Evolutionary conservation across 2,329 filamentous ascomycete species (phyloP), one percentile per base, ranked within the genome.

Genomic region (Huntiella savannae): DNA sequence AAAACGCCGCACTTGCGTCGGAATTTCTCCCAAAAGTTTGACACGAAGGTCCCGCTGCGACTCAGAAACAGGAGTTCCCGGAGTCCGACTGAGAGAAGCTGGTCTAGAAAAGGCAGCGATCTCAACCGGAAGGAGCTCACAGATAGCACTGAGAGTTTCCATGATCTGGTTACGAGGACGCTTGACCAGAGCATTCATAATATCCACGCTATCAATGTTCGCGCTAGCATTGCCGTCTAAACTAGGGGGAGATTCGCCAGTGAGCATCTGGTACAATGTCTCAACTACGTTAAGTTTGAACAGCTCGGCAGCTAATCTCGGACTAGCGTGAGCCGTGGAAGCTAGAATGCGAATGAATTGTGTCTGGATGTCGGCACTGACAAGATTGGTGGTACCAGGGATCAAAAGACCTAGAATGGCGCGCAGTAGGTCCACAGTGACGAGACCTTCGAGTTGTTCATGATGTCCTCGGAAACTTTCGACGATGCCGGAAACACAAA

Each of bases 161-260:
- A 88, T 91, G 13, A 98, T 83, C 62, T 98, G 91, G 54, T 98
- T 92, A 48, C 87, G 79, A 5, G 91, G 91, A 36, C 88, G 79
- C 58, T 96, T 91, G 45, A 98, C 94, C 52, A 98, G 70, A 34
- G 92, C 86, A 63, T 98, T 91, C 92, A 98, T 98, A 56, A 98
- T 91, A 40, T 98, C 75, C 47, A 96, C 88, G 57, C 86, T 94
- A 61, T 96, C 88, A 52, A 96, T 80, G 62, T 92, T 94, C 34
- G 75, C 80, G 28, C 78, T 81, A 48, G 85, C 74, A 58, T 88
- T 79, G 33, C 86, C 78, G 1, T 72, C 78, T 33, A 80, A 82
- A 51, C 69, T 74, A 1, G 91, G 91, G 1, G 91, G 87, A 0
- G 91, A 96, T 2, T 98, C 85, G 15, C 91, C 91, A 0, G 91